phyloP scores from a whole-genome alignment of 805 yeast genomes.

The Kregervanrija fluxuum region DNA sequence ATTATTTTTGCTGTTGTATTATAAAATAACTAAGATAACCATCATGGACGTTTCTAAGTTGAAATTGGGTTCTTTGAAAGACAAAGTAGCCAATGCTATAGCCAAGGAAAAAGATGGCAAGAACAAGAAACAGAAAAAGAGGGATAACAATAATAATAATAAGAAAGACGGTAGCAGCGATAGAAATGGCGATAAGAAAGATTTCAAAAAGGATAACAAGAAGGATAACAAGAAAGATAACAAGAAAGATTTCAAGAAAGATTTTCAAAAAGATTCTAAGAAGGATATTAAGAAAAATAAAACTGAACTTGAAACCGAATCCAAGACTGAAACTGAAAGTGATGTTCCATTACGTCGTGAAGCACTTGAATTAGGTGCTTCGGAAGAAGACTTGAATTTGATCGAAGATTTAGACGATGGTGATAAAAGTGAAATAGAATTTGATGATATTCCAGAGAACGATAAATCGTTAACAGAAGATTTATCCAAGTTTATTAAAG shows the following conservation, averaged over 20 bases:
- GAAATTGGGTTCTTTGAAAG: conserved; percentile 53
- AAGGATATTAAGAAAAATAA: neutral
- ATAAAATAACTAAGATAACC: too few species aligned
- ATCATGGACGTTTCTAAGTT: conserved; percentile 39
- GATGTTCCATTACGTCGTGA: conserved; percentile 46
- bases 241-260: too few species aligned
- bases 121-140: conserved; percentile 12
- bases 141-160: conserved; percentile 3
- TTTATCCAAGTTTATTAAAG: conserved; percentile 53
- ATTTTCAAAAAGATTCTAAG: conserved; percentile 6
- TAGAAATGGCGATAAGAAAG: conserved; percentile 9
- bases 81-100: conserved; percentile 52
- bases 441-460: conserved; percentile 33
- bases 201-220: conserved; percentile 1
- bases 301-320: conserved; percentile 4
- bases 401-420: conserved; percentile 41
- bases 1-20: neutral
- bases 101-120: conserved; percentile 21
- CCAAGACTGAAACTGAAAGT: conserved; percentile 23
- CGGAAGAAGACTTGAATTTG: conserved; percentile 70
- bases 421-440: conserved; percentile 49
- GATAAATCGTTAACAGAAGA: conserved; percentile 45
- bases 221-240: conserved; percentile 5
- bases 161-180: conserved; percentile 8
- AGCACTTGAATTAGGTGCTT: conserved; percentile 78